Percentiles rank a stretch among this genome's conserved stretches.
These are phyloP conservation scores for Daldinia sp. DNA, from an alignment of 2,329 filamentous ascomycete genomes.

Conservation along the genomic window DNA sequence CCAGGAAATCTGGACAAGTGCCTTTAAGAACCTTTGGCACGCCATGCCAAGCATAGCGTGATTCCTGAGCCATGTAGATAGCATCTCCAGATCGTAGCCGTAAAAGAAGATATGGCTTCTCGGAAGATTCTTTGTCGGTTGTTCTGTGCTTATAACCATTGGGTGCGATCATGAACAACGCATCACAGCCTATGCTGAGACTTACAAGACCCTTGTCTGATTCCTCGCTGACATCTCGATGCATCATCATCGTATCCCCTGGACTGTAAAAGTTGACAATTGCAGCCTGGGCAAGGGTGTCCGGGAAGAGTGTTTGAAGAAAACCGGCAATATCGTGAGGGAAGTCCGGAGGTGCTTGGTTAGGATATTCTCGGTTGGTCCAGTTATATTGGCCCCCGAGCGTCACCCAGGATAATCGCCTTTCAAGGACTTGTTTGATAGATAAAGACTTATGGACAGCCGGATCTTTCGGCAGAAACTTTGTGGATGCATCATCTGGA, in stretches of 20 bases:
- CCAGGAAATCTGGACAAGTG: conserved; percentile 82
- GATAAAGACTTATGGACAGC: conserved; percentile 79
- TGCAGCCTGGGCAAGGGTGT: conserved; percentile 84
- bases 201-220: conserved; percentile 83
- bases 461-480: conserved; percentile 76
- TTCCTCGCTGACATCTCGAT: conserved; percentile 92
- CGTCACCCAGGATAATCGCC: conserved; percentile 92
- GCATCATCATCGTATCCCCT: conserved; percentile 90
- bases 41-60: conserved; percentile 93
- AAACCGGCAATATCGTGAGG: conserved; percentile 78
- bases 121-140: conserved; percentile 43
- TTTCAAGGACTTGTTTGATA: conserved; percentile 76
- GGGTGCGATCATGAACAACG: conserved; percentile 85
- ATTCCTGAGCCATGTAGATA: conserved; percentile 86
- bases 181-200: conserved; percentile 90
- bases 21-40: conserved; percentile 85
- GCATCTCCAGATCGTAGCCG: conserved; percentile 86
- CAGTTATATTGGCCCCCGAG: conserved; percentile 97
- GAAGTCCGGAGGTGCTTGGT: conserved; percentile 75
- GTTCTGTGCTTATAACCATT: conserved; percentile 55
- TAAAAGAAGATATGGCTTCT: conserved; percentile 68
- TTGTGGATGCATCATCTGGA: conserved; percentile 64
- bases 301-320: conserved; percentile 77
- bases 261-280: conserved; percentile 95
- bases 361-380: conserved; percentile 86